Evolutionary conservation across 176 grass and related monocot genomes (phyloP).

Genomic region (Oryza australiensis): DNA sequence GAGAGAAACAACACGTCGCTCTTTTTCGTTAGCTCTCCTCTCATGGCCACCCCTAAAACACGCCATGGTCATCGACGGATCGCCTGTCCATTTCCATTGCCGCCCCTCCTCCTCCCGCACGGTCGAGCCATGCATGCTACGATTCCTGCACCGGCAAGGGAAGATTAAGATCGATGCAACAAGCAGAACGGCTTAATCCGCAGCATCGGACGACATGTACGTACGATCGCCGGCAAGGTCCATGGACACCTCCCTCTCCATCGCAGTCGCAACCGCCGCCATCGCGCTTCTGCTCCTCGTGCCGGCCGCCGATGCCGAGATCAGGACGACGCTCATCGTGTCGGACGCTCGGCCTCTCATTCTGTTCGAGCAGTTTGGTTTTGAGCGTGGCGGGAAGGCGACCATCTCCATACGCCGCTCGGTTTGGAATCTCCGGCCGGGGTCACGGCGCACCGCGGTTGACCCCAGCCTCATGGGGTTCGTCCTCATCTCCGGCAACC

Average conservation of each 20-base stretch:
- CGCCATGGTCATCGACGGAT: slow-evolving; percentile 42
- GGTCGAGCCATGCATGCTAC: not conserved
- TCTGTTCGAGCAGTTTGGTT: slow-evolving; percentile 79
- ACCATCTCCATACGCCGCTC: slow-evolving; percentile 45
- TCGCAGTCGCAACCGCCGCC: not conserved
- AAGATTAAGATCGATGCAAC: slow-evolving; percentile 8
- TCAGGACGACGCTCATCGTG: slow-evolving; percentile 44
- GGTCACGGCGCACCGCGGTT: slow-evolving; percentile 2
- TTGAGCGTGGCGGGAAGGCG: slow-evolving; percentile 45
- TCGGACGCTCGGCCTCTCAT: slow-evolving; percentile 49
- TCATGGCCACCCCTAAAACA: slow-evolving; percentile 52
- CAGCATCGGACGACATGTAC: slow-evolving; percentile 20
- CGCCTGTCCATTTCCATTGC: slow-evolving; percentile 22
- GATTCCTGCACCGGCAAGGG: not conserved
- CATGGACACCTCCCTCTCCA: slow-evolving; percentile 38
- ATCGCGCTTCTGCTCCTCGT: slow-evolving; percentile 7
- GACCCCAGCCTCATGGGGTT: slow-evolving; percentile 58
- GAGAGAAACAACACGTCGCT: not conserved
- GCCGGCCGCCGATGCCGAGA: slow-evolving; percentile 33
- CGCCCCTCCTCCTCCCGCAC: not conserved
- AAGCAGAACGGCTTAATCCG: not conserved
- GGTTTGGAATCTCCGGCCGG: slow-evolving; percentile 35
- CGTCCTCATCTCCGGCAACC: slow-evolving; percentile 48
- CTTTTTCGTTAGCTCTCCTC: slow-evolving; percentile 21
- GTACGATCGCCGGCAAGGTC: not conserved